These are phyloP conservation scores for Colletotrichum sp. DNA, from an alignment of 2,329 filamentous ascomycete species.

Conservation along the genomic window DNA sequence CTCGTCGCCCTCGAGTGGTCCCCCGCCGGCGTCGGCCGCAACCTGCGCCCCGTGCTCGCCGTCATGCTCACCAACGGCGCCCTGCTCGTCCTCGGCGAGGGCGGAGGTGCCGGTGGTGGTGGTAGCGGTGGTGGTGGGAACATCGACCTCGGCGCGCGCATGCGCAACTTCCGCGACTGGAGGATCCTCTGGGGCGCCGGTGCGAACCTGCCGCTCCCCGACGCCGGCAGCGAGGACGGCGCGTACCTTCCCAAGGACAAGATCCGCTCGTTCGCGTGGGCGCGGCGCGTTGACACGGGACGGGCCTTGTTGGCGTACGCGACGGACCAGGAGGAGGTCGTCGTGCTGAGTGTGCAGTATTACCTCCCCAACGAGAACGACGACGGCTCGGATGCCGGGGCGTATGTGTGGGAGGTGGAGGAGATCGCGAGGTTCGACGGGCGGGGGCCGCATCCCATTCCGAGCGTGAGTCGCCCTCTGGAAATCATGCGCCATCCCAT, in stretches of 20 bases:
- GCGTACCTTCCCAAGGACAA: conserved; percentile 24
- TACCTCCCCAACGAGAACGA: conserved; percentile 42
- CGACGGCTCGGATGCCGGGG: conserved; percentile 52
- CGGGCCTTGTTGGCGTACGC: conserved; percentile 55
- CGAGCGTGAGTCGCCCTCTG: neutral
- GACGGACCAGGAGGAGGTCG: conserved; percentile 55
- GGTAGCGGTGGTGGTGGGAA: conserved; percentile 30
- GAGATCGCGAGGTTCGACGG: conserved; percentile 56
- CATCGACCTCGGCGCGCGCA: conserved; percentile 32
- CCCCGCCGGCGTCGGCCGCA: conserved; percentile 60
- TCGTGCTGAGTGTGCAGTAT: conserved; percentile 54
- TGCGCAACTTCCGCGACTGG: conserved; percentile 53
- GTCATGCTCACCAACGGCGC: conserved; percentile 56
- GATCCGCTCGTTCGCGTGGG: conserved; percentile 60
- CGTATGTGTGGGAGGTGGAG: conserved; percentile 52
- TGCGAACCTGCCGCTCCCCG: conserved; percentile 53
- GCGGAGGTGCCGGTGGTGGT: conserved; percentile 34
- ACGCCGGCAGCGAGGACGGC: conserved; percentile 34
- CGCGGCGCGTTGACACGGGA: conserved; percentile 43
- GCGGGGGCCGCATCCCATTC: conserved; percentile 46
- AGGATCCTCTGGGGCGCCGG: conserved; percentile 62
- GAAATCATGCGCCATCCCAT: neutral
- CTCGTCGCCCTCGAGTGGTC: conserved; percentile 61
- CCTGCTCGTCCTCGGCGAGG: conserved; percentile 57
- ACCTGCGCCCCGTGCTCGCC: conserved; percentile 55